Evolutionary conservation across 345 rosid species (phyloP), one percentile per base, ranked within the genome.

Genomic region (Gossypium thurberi): DNA sequence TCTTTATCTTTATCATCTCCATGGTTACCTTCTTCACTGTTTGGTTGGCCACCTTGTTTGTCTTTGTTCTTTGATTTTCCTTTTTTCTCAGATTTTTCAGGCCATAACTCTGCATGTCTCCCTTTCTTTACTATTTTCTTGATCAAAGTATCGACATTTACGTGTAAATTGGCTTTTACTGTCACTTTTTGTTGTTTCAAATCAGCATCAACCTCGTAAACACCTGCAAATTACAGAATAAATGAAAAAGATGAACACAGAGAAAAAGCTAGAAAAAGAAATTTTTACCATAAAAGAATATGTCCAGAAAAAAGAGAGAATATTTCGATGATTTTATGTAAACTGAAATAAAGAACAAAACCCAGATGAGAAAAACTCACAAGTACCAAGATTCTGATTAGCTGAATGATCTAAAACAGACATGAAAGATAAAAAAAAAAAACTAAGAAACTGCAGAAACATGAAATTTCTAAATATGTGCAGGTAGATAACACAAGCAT

Each of bases 61-160:
- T 84, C 81, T 74, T 83, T 82, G 65, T 76, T 76, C 81, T 76
- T 84, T 28, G 81, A 65, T 77, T 85, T 86, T 64, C 79, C 70
- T 53, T 80, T 74, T 81, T 75, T 79, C 78, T 56, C 76, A 47
- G 74, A 75, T 42, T 78, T 48, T 28, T 75, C 84, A 60, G 87
- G 90, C 85, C 94, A 81, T 2, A 89, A 63, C 78, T 82, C 89
- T 12, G 96, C 98, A 56, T 81, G 84, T 69, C 89, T 91, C 15
- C 94, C 94, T 8, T 88, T 74, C 72, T 84, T 89, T 65, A 60
- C 78, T 60, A 93, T 86, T 72, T 86, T 91, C 85, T 83, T 88
- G 72, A 89, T 78, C 65, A 93, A 84, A 72, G 85, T 82, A 28
- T 76, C 82, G 0, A 87, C 85, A 42, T 84, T 73, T 4, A 83